Conservation (phyloP, 2,329 filamentous ascomycete species). For the Leptographium radiaticola region DNA sequence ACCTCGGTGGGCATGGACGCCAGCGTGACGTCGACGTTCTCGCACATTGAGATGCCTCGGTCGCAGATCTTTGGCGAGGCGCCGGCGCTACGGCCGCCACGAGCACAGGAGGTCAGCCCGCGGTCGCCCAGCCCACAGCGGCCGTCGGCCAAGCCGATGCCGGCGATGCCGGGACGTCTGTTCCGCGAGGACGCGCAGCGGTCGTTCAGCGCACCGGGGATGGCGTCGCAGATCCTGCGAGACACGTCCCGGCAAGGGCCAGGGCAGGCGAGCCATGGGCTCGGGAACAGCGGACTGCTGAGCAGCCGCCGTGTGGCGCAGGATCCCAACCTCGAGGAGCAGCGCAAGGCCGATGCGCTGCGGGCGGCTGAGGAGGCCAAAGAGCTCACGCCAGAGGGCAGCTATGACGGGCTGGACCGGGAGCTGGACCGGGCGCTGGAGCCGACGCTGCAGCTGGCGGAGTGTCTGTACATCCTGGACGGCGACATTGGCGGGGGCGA, state of each 20-base stretch:
- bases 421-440: constrained; percentile 47
- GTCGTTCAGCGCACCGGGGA: constrained; percentile 47
- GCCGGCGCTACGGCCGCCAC: constrained; percentile 41
- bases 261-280: constrained; percentile 10
- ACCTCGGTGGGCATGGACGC: constrained; percentile 27
- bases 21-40: constrained; percentile 32
- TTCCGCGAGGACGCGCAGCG: constrained; percentile 38
- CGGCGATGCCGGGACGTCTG: constrained; percentile 22
- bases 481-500: constrained; percentile 39
- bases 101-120: constrained; percentile 39
- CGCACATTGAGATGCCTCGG: constrained; percentile 29
- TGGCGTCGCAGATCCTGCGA: constrained; percentile 39
- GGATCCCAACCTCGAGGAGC: constrained; percentile 35
- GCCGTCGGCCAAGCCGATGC: constrained; percentile 4
- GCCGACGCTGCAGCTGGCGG: constrained; percentile 48
- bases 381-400: constrained; percentile 53
- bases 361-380: constrained; percentile 44
- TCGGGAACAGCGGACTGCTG: constrained; percentile 1
- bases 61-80: constrained; percentile 40
- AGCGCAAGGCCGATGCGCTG: constrained; percentile 37
- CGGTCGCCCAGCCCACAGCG: constrained; percentile 60
- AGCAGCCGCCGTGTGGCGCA: constrained; percentile 26
- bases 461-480: constrained; percentile 43
- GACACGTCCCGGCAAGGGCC: constrained; percentile 24
- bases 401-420: constrained; percentile 48